phyloP scores from a whole-genome alignment of 495 filamentous ascomycete genomes.

The Thozetella sp. region DNA sequence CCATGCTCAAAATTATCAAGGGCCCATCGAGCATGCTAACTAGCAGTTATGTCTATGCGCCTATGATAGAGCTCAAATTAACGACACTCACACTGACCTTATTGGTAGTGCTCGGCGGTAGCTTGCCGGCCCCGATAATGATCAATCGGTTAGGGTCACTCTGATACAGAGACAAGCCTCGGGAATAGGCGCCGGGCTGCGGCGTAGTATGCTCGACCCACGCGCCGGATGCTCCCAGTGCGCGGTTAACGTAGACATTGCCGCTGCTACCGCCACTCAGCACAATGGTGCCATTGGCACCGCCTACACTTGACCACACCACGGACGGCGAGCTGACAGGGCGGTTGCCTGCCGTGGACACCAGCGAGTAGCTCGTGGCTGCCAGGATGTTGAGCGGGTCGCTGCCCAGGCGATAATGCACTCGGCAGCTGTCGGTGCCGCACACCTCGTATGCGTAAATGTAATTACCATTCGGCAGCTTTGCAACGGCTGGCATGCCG shows the following conservation, averaged over 20 bases:
- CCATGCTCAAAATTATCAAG: no score
- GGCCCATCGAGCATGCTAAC: no score
- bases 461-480: slow-evolving; percentile 61
- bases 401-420: slow-evolving; percentile 54
- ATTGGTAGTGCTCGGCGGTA: neutral
- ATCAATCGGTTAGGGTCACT: slow-evolving; percentile 32
- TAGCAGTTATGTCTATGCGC: no score
- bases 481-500: slow-evolving; percentile 62
- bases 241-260: slow-evolving; percentile 60
- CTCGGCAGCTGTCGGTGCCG: slow-evolving; percentile 48
- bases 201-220: slow-evolving; percentile 52
- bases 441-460: slow-evolving; percentile 67
- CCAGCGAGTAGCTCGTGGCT: slow-evolving; percentile 42
- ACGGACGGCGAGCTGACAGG: slow-evolving; percentile 59
- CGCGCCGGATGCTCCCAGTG: slow-evolving; percentile 49
- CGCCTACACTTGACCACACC: slow-evolving; percentile 54
- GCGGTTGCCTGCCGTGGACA: slow-evolving; percentile 42
- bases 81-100: neutral
- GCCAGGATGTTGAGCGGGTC: slow-evolving; percentile 55
- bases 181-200: slow-evolving; percentile 50
- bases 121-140: slow-evolving; percentile 32
- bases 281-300: slow-evolving; percentile 57
- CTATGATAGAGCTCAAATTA: no score
- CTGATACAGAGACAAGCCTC: slow-evolving; percentile 46
- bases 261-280: slow-evolving; percentile 51